Percentiles rank a stretch among this genome's conserved stretches.
Evolutionary conservation across 805 yeast species (phyloP).

Genomic region (Wickerhamomyces kurtzmanii): DNA sequence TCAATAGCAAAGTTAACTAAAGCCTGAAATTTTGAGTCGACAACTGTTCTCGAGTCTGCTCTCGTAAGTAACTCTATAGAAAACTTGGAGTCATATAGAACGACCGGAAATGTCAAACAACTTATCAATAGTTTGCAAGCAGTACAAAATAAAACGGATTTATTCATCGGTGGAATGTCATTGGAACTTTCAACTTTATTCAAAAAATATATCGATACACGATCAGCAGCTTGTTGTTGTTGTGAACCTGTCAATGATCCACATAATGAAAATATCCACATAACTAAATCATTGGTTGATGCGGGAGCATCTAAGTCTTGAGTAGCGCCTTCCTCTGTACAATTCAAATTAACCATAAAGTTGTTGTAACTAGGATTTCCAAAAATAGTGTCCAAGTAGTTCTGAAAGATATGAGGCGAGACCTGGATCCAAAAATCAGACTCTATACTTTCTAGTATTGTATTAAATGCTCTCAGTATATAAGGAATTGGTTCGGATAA

Average conservation of each 20-base stretch:
- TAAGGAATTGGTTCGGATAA: conserved; percentile 31
- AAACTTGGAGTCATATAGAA: conserved; percentile 16
- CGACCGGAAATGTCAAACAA: conserved; percentile 7
- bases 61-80: conserved; percentile 29
- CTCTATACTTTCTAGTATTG: conserved; percentile 32
- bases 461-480: conserved; percentile 40
- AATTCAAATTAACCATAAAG: conserved; percentile 22
- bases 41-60: conserved; percentile 38
- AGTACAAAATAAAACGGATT: conserved; percentile 22
- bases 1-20: conserved; percentile 19
- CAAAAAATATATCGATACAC: conserved; percentile 37
- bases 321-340: conserved; percentile 13
- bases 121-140: conserved; percentile 10
- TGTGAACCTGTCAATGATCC: conserved; percentile 37
- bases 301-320: conserved; percentile 21
- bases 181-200: conserved; percentile 25
- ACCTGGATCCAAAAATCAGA: conserved; percentile 44
- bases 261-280: conserved; percentile 45
- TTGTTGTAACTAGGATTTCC: conserved; percentile 39
- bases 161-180: conserved; percentile 22
- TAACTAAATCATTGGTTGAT: conserved; percentile 31
- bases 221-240: conserved; percentile 41
- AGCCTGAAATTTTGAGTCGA: conserved; percentile 25
- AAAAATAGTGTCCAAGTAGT: conserved; percentile 50
- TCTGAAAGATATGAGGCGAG: conserved; percentile 43